A percentile compares a stretch with the other conserved stretches of the same genome.
These are phyloP conservation scores for Fusarium goolgardi DNA, from an alignment of 2,329 filamentous ascomycete species.

Conservation along the genomic window DNA sequence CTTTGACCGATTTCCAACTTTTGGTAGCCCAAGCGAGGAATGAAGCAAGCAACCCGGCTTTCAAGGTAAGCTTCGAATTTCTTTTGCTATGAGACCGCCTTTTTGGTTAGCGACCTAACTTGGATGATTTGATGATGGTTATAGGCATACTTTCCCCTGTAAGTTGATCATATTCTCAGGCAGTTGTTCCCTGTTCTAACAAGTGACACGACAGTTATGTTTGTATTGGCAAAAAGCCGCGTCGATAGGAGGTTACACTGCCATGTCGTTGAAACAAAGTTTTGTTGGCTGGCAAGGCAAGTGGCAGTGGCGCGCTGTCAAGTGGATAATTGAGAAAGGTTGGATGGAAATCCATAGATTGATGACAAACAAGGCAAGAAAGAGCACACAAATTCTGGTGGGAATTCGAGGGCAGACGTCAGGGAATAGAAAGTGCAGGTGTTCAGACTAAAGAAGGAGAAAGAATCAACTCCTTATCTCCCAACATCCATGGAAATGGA, in stretches of 20 bases:
- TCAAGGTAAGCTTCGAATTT: conserved; percentile 60
- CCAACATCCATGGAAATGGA: conserved; percentile 27
- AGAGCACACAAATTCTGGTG: conserved; percentile 15
- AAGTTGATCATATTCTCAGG: conserved; percentile 48
- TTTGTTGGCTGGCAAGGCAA: conserved; percentile 35
- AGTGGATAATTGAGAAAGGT: conserved; percentile 36
- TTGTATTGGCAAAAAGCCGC: conserved; percentile 70
- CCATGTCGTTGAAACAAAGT: conserved; percentile 44
- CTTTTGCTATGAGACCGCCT: neutral
- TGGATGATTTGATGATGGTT: neutral
- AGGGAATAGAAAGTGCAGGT: conserved; percentile 18
- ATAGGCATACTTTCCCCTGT: conserved; percentile 72
- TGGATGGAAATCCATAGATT: conserved; percentile 17
- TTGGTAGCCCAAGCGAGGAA: conserved; percentile 66
- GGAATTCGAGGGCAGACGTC: conserved; percentile 1
- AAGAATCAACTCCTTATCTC: conserved; percentile 8
- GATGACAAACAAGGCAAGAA: conserved; percentile 16
- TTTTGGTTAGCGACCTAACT: conserved; percentile 14
- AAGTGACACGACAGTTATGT: conserved; percentile 61
- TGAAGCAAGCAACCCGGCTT: conserved; percentile 64
- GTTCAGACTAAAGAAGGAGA: conserved; percentile 15
- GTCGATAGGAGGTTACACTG: conserved; percentile 27
- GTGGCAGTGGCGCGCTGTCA: conserved; percentile 36
- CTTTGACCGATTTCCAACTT: conserved; percentile 66
- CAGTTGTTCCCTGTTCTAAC: conserved; percentile 15